These are phyloP conservation scores for Amanita rubescens DNA, from an alignment of 768 basidiomycete species.

Conservation along the genomic window DNA sequence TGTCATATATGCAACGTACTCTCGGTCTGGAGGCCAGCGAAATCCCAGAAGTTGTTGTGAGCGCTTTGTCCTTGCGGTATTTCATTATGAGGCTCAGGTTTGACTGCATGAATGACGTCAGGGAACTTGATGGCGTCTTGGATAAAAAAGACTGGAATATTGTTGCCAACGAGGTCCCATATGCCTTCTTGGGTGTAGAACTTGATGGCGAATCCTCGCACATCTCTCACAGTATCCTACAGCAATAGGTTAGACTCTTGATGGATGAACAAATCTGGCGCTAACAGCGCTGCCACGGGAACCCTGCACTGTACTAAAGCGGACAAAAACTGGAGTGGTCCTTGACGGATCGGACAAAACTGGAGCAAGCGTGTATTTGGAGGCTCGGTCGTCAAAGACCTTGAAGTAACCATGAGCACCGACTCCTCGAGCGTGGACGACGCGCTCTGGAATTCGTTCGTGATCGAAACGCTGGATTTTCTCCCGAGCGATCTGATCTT, in stretches of 20 bases:
- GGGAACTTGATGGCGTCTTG: slow-evolving; percentile 82
- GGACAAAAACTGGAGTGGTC: slow-evolving; percentile 69
- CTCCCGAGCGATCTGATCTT: slow-evolving; percentile 68
- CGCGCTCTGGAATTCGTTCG: slow-evolving; percentile 85
- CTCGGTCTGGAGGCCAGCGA: slow-evolving; percentile 63
- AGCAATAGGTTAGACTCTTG: not conserved
- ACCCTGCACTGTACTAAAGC: slow-evolving; percentile 85
- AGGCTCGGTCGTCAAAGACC: slow-evolving; percentile 58
- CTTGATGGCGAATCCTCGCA: slow-evolving; percentile 79
- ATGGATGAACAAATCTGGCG: slow-evolving; percentile 4
- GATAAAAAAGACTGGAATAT: slow-evolving; percentile 79
- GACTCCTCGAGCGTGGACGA: slow-evolving; percentile 64
- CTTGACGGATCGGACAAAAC: slow-evolving; percentile 69
- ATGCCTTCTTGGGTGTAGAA: slow-evolving; percentile 84
- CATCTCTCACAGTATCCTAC: slow-evolving; percentile 73
- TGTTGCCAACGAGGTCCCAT: slow-evolving; percentile 83
- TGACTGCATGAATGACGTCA: slow-evolving; percentile 78
- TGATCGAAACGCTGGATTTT: slow-evolving; percentile 80
- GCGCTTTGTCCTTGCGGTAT: slow-evolving; percentile 60
- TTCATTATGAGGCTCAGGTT: slow-evolving; percentile 83
- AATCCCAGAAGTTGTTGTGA: slow-evolving; percentile 90
- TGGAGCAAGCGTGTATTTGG: slow-evolving; percentile 61
- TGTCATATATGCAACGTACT: not conserved
- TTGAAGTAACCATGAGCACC: slow-evolving; percentile 83
- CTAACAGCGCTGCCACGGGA: slow-evolving; percentile 74